phyloP scores from a whole-genome alignment of 129 eudicot genomes.

The Saussurea involucrata region DNA sequence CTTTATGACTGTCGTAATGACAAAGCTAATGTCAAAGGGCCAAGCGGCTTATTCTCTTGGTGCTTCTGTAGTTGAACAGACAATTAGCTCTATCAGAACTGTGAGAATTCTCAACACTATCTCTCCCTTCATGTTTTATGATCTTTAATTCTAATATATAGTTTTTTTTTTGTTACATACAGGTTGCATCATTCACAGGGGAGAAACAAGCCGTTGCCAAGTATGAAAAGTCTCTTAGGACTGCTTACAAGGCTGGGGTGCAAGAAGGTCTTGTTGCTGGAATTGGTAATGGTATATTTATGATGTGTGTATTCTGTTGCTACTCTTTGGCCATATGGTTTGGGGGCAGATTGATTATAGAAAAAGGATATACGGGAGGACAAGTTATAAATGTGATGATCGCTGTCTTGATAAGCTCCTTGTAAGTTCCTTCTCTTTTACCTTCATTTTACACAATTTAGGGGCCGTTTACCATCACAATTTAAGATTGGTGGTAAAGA shows the following conservation, averaged over 20 bases:
- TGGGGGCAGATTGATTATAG: constrained; percentile 65
- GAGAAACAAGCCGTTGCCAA: constrained; percentile 64
- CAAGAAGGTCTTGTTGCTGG: constrained; percentile 68
- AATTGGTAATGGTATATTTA: constrained; percentile 49
- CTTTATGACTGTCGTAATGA: constrained; percentile 36
- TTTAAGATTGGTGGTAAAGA: too few species aligned
- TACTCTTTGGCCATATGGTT: constrained; percentile 79
- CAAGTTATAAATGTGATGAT: constrained; percentile 57
- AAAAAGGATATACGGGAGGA: constrained; percentile 67
- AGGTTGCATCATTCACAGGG: constrained; percentile 93
- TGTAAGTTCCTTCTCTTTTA: constrained; percentile 41
- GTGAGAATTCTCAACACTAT: constrained; percentile 30
- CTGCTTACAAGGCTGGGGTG: constrained; percentile 64
- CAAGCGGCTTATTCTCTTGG: constrained; percentile 66
- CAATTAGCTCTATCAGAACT: constrained; percentile 81
- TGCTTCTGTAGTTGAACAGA: constrained; percentile 78
- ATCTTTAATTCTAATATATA: too few species aligned
- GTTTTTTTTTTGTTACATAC: neutral
- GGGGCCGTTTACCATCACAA: too few species aligned
- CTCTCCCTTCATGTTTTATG: neutral
- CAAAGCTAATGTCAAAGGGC: constrained; percentile 51
- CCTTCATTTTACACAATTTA: neutral
- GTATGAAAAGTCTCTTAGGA: constrained; percentile 52
- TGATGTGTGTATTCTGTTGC: constrained; percentile 43
- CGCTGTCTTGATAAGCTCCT: constrained; percentile 63